Evolutionary conservation across 2,329 filamentous ascomycete species (phyloP).

Genomic region (Arthrobotrys entomopaga): DNA sequence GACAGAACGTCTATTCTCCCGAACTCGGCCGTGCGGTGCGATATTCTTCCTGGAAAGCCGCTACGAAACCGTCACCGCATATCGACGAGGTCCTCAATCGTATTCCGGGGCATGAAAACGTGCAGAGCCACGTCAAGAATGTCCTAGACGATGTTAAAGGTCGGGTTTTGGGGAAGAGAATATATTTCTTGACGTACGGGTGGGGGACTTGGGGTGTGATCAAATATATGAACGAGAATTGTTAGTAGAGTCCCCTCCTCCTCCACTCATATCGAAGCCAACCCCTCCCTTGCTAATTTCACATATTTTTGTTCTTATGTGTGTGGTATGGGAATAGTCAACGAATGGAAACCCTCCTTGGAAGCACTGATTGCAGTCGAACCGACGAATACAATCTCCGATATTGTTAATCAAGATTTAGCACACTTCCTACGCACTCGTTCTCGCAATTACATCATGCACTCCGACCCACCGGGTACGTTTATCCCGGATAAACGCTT

Average conservation of each 20-base stretch:
- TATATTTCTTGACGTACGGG: constrained; percentile 49
- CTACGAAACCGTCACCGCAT: constrained; percentile 45
- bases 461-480: constrained; percentile 54
- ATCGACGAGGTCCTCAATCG: constrained; percentile 56
- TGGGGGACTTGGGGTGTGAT: constrained; percentile 40
- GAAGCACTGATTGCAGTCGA: constrained; percentile 49
- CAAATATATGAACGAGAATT: constrained; percentile 44
- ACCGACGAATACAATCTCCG: constrained; percentile 31
- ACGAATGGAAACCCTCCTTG: constrained; percentile 37
- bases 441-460: constrained; percentile 55
- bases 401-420: constrained; percentile 28
- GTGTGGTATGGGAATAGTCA: constrained; percentile 14
- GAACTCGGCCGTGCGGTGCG: constrained; percentile 54
- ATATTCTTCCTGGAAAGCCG: constrained; percentile 56
- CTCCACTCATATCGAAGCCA: background rate
- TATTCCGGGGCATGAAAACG: constrained; percentile 56
- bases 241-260: constrained; percentile 12
- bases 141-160: constrained; percentile 55
- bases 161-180: constrained; percentile 31
- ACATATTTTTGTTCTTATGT: background rate
- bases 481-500: constrained; percentile 57
- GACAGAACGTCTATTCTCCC: constrained; percentile 56
- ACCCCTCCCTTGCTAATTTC: background rate
- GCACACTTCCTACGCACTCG: constrained; percentile 52
- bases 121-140: constrained; percentile 56